Base-by-base conservation (phyloP, 768 basidiomycete species). In the Cystofilobasidium ferigula region DNA sequence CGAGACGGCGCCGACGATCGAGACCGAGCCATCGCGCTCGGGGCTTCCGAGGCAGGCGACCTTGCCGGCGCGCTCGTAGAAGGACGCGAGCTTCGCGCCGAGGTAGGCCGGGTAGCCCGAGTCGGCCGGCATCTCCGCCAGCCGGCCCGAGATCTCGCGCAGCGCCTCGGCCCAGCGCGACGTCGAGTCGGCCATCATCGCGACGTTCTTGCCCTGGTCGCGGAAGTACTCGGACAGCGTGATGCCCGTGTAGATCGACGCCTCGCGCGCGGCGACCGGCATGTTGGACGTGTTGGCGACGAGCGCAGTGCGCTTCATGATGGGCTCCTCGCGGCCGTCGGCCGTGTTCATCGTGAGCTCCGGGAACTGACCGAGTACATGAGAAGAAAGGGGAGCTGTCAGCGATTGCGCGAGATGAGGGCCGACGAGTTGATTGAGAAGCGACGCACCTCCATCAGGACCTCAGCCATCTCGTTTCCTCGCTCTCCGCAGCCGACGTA, bases 211-310 rank as follows among this genome's bases (percentile, higher is more conserved):
- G 24, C 95, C 95, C 77, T 98, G 95, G 77, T 99, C 95, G 78
- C 95, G 89, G 87, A 95, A 98, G 79, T 98, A 98, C 74, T 99
- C 95, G 30, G 95, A 92, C 26, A 98, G 84, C 1, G 95, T 98
- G 78, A 98, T 98, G 72, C 95, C 95, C 61, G 95, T 99, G 79
- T 99, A 99, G 75, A 99, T 98, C 24, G 94, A 97, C 6, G 95
- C 95, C 78, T 99, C 95, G 70, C 95, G 89, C 51, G 95, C 95
- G 51, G 95, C 95, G 71, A 99, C 95, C 71, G 95, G 95, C 95
- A 99, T 99, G 80, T 98, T 98, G 57, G 95, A 99, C 3, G 95
- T 99, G 76, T 99, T 99, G 70, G 95, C 95, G 68, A 99, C 93
- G 28, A 99, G 84, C 18, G 93, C 90, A 0, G 95, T 99, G 67